These are phyloP conservation scores for Nakazawaea holstii DNA, from an alignment of 805 yeast genomes.

Conservation along the genomic window DNA sequence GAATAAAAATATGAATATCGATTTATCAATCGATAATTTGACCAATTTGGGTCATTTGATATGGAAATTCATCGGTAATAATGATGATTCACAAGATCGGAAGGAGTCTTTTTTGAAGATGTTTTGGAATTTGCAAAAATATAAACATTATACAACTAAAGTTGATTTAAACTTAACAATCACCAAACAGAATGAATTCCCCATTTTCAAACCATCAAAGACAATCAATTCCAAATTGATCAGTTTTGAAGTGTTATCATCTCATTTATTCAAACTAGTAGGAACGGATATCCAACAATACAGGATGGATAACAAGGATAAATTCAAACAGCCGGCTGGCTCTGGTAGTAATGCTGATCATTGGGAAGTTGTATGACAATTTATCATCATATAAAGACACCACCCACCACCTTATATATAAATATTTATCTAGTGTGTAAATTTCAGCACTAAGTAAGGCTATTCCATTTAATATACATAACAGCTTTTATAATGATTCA, in stretches of 20 bases:
- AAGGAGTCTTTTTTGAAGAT: not conserved
- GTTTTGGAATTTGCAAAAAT: constrained; percentile 9
- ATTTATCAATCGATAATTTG: not conserved
- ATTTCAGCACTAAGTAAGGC: constrained; percentile 5
- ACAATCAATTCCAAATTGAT: not conserved
- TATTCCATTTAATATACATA: not conserved
- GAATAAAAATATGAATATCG: not conserved
- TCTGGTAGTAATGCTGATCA: constrained; percentile 12
- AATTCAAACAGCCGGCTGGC: not conserved
- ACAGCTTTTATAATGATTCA: too few species aligned
- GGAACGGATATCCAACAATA: not conserved
- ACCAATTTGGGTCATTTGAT: constrained; percentile 16
- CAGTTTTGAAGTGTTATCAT: not conserved
- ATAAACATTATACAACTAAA: constrained; percentile 13
- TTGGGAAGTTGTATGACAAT: constrained; percentile 23
- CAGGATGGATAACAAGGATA: constrained; percentile 2
- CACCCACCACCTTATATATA: too few species aligned
- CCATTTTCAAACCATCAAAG: not conserved
- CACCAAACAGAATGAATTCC: too few species aligned
- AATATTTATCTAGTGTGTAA: too few species aligned
- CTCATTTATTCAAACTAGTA: not conserved
- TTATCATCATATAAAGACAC: too few species aligned
- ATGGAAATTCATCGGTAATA: constrained; percentile 7
- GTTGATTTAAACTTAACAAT: constrained; percentile 6
- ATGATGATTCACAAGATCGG: not conserved